These are phyloP conservation scores for Pseudopithomyces chartarum DNA, from an alignment of 2,329 filamentous ascomycete genomes.

Conservation along the genomic window DNA sequence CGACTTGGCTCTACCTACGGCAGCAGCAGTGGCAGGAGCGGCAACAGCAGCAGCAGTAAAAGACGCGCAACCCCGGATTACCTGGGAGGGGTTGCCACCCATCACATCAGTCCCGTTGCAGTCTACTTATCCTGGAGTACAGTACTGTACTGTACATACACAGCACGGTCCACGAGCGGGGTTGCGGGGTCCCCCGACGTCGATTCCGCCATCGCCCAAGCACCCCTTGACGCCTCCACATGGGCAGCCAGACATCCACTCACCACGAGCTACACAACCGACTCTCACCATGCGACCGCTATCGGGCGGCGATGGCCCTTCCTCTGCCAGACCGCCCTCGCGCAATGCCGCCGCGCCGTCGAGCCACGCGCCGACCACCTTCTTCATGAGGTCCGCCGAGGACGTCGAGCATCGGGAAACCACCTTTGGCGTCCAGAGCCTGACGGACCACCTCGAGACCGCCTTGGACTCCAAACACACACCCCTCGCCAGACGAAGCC, in stretches of 20 bases:
- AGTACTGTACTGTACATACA: no score
- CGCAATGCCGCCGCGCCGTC: conserved; percentile 42
- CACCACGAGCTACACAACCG: not conserved
- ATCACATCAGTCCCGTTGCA: not conserved
- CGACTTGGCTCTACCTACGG: no score
- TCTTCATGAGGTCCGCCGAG: conserved; percentile 63
- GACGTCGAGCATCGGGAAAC: conserved; percentile 55
- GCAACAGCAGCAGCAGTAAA: no score
- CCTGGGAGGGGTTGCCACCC: no score
- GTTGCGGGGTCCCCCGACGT: not conserved
- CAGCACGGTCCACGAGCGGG: conserved; percentile 6
- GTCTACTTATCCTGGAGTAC: no score
- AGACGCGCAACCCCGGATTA: no score
- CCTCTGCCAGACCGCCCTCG: conserved; percentile 37
- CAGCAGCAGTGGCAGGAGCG: no score
- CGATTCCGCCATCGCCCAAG: conserved; percentile 1
- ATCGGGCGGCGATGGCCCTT: conserved; percentile 42
- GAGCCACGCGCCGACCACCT: conserved; percentile 57
- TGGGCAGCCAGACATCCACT: no score
- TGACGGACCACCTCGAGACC: conserved; percentile 58
- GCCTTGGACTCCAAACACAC: conserved; percentile 43
- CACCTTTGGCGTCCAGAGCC: conserved; percentile 62
- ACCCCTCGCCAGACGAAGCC: conserved; percentile 35
- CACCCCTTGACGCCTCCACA: not conserved
- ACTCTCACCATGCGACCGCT: conserved; percentile 37